Evolutionary conservation across 2,329 filamentous ascomycete species (phyloP).

Genomic region (Trichoderma aggressivum): DNA sequence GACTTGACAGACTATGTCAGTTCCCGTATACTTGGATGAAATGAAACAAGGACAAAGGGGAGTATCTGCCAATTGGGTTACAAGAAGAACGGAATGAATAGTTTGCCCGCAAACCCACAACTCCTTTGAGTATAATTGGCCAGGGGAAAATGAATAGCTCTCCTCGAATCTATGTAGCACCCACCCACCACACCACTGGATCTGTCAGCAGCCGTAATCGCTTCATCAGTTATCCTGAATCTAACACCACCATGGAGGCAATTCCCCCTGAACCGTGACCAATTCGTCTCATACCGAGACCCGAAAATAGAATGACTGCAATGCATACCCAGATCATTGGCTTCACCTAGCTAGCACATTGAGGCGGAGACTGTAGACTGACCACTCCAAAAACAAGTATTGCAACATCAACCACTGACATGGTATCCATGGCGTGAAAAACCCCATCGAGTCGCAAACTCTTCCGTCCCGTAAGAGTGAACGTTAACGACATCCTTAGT

Average conservation of each 20-base stretch:
- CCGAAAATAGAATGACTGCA: neutral
- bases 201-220: neutral
- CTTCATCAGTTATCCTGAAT: neutral
- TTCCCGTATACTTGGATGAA: neutral
- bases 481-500: neutral
- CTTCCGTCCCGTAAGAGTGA: neutral
- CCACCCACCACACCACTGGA: neutral
- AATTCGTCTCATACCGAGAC: neutral
- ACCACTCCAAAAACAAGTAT: neutral
- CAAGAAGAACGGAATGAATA: neutral
- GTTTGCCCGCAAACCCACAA: neutral
- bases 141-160: neutral
- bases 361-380: neutral
- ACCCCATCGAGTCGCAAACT: neutral
- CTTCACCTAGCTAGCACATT: neutral
- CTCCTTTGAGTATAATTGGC: neutral
- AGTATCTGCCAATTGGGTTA: neutral
- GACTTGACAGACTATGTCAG: neutral
- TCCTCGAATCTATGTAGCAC: neutral
- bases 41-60: neutral
- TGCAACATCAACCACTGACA: neutral
- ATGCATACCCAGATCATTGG: neutral
- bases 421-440: neutral
- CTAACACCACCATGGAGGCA: neutral
- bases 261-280: neutral